Conservation (phyloP, 139 green algal species). For the Desmodesmus armatus region DNA sequence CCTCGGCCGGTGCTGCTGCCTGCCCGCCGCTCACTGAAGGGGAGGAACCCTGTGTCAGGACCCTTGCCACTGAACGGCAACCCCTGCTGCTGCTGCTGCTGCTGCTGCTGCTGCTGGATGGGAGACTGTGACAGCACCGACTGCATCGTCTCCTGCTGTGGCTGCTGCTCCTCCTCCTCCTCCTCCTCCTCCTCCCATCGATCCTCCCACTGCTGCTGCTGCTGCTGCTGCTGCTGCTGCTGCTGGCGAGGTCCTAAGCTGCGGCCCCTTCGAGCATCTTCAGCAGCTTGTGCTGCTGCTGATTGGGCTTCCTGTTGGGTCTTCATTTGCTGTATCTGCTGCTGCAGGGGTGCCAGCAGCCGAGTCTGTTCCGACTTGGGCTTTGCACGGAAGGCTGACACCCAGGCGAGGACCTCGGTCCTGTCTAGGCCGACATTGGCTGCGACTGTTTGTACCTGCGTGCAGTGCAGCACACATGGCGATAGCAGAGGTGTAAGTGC, state of each 20-base stretch:
- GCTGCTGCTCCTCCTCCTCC: not conserved
- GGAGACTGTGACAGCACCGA: no score
- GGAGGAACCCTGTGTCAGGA: constrained; percentile 18
- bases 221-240: constrained; percentile 11
- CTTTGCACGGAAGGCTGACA: constrained; percentile 16
- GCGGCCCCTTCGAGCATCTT: not conserved
- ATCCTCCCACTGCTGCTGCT: not conserved
- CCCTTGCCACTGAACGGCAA: constrained; percentile 21
- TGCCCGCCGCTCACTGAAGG: not conserved
- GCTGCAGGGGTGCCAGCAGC: not conserved
- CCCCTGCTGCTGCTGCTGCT: not conserved
- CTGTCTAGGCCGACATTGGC: not conserved
- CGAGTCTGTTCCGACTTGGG: constrained; percentile 23
- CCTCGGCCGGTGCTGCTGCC: not conserved
- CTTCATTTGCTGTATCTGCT: constrained; percentile 19
- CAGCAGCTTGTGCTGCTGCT: constrained; percentile 12
- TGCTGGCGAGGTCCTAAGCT: not conserved
- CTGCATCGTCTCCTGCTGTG: not conserved
- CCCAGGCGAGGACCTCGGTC: constrained; percentile 21
- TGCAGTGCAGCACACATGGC: no score
- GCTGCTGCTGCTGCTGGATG: not conserved
- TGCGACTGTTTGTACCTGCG: constrained; percentile 2
- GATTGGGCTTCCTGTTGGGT: not conserved
- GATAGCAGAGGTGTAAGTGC: no score
- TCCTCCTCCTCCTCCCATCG: not conserved